A percentile compares a stretch with the other conserved stretches of the same genome.
These are phyloP conservation scores for Lepraria neglecta DNA, from an alignment of 495 filamentous ascomycete genomes.

Conservation along the genomic window DNA sequence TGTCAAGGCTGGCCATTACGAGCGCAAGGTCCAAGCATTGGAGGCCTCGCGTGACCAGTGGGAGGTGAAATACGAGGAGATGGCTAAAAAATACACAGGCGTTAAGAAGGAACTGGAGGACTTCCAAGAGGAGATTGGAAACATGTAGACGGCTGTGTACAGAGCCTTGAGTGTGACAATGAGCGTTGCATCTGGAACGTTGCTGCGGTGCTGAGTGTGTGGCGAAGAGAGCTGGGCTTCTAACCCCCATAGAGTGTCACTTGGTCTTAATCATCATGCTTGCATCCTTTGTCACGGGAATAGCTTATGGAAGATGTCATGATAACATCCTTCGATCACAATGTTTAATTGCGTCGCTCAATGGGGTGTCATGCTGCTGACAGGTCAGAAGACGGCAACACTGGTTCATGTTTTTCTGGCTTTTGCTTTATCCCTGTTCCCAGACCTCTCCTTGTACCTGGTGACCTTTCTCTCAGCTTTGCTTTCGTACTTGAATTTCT, in stretches of 20 bases:
- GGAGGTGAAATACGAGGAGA: constrained; percentile 96
- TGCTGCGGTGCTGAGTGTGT: constrained; percentile 11
- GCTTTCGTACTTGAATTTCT: constrained; percentile 87
- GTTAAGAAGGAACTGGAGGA: constrained; percentile 88
- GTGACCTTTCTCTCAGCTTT: constrained; percentile 69
- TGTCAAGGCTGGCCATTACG: constrained; percentile 97
- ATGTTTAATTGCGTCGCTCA: constrained; percentile 25
- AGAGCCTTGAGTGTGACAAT: constrained; percentile 13
- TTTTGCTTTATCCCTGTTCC: constrained; percentile 48
- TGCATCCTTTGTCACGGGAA: constrained; percentile 4
- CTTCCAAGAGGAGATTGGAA: constrained; percentile 80
- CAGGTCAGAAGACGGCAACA: neutral
- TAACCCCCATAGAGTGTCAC: neutral
- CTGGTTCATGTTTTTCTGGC: constrained; percentile 2
- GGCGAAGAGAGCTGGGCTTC: constrained; percentile 8
- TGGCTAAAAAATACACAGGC: constrained; percentile 75
- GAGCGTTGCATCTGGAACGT: constrained; percentile 19
- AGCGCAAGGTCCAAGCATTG: constrained; percentile 97
- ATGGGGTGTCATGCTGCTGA: neutral
- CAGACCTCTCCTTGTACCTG: constrained; percentile 59
- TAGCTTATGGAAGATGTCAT: constrained; percentile 3
- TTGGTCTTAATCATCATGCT: constrained; percentile 1
- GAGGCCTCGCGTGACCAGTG: constrained; percentile 82
- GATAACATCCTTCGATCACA: neutral
- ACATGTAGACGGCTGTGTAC: constrained; percentile 56